Conservation (phyloP, 2,329 filamentous ascomycete species). For the Zymoseptoria crescenta region DNA sequence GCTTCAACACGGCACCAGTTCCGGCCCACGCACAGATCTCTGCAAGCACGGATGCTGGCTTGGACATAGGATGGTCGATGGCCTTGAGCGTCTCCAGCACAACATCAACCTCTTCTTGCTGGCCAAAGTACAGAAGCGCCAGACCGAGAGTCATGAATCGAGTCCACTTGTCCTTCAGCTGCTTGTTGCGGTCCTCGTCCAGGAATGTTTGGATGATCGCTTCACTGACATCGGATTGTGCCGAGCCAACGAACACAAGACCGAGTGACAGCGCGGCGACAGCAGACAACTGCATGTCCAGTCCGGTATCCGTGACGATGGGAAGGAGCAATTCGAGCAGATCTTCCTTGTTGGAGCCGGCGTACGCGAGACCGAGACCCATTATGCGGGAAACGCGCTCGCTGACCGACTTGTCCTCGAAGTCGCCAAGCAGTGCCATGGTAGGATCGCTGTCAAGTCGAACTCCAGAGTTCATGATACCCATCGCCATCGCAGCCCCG, state of each 20-base stretch:
- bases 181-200: constrained; percentile 83
- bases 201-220: constrained; percentile 87
- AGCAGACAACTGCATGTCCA: constrained; percentile 91
- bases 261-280: constrained; percentile 91
- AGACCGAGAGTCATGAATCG: constrained; percentile 92
- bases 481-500: constrained; percentile 84
- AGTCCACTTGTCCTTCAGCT: constrained; percentile 97
- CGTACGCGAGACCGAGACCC: constrained; percentile 90
- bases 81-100: constrained; percentile 94
- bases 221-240: constrained; percentile 82
- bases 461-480: constrained; percentile 92
- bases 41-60: constrained; percentile 86
- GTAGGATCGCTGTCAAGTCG: constrained; percentile 84
- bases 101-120: constrained; percentile 97
- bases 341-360: constrained; percentile 85
- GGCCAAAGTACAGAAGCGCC: constrained; percentile 88
- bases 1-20: constrained; percentile 91
- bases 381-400: constrained; percentile 84
- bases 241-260: constrained; percentile 86
- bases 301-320: constrained; percentile 72
- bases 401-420: constrained; percentile 68
- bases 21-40: constrained; percentile 98
- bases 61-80: constrained; percentile 93
- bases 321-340: constrained; percentile 79
- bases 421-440: constrained; percentile 74